Evolutionary conservation across 2,329 filamentous ascomycete genomes (phyloP), one percentile per base, ranked within the genome.

Genomic region (Remersonia thermophila): DNA sequence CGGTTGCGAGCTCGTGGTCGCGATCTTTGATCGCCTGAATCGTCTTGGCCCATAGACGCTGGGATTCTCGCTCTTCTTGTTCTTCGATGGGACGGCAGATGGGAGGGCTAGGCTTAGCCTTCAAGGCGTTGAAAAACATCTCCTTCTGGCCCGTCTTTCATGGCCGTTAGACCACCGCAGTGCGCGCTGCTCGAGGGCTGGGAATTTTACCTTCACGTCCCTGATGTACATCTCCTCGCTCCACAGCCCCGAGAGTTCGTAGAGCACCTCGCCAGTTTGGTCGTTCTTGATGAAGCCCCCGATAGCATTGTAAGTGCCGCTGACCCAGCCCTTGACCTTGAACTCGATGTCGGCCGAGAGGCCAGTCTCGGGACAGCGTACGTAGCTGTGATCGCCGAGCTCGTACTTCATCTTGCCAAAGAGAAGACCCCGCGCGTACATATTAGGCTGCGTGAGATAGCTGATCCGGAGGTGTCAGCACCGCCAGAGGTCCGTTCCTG

Each of bases 351-450:
- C 89, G 41, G 86, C 89, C 17, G 77, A 73, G 13, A 98, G 68
- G 39, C 86, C 80, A 13, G 85, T 73, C 56, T 96, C 89, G 0
- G 89, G 85, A 57, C 91, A 96, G 47, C 80, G 74, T 14, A 98
- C 83, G 50, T 86, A 84, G 56, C 87, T 94, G 63, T 94, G 87
- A 56, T 96, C 89, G 45, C 89, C 91, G 7, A 98, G 75, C 63
- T 98, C 91, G 59, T 96, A 98, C 60, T 95, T 96, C 91, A 98
- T 96, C 59, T 95, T 96, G 32, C 91, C 91, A 52, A 98, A 95
- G 7, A 98, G 67, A 41, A 98, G 96, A 26, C 91, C 89, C 43
- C 91, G 76, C 15, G 89, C 91, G 58, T 98, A 98, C 86, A 98
- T 98, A 64, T 98, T 98, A 13, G 91, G 91, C 54, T 98, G 91